Base-by-base conservation (phyloP, 345 rosid genomes). In the Noccaea caerulescens region DNA sequence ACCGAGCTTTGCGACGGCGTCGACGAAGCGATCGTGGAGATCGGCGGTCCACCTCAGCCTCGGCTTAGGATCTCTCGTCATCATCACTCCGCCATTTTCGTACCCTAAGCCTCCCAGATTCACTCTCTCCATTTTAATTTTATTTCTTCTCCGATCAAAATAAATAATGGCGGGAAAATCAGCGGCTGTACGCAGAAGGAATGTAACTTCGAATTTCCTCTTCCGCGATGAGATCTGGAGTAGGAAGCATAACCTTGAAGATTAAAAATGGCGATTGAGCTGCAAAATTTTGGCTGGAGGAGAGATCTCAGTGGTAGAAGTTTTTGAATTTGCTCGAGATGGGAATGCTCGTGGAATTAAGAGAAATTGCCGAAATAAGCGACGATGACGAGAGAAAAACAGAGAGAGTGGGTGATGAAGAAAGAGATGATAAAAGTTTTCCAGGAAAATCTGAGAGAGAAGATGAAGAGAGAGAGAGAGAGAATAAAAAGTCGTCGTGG, bases 21-120 rank as follows among this genome's bases (percentile, higher is more conserved):
- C 81, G 30, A 83, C 82, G 36, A 77, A 77, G 42, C 81, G 77
- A 62, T 77, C 81, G 20, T 77, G 81, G 39, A 77, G 81, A 77
- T 77, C 81, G n/a, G 81, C 68, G 20, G 81, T 77, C 81, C 81
- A 77, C 20, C 81, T 47, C 0, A 77, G 66, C 43, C 81, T 77
- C 3, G 97, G 97, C 80, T 88, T 93, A 6, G 94, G 92, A 77
- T 91, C 97, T 82, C 96, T 86, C 2, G 85, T 91, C 91, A 88
- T 84, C 83, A 86, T 82, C 6, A 87, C 86, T 57, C 88, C 91
- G 10, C 82, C 83, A 64, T 83, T 87, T 41, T 80, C 86, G 49
- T 75, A 59, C n/a, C 77, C 77, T 12, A 49, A 54, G 11, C 73
- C 76, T 12, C 83, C 80, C 10, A 80, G 62, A 37, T 67, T 67